Conservation (phyloP, 345 rosid genomes). For the Durio zibethinus region DNA sequence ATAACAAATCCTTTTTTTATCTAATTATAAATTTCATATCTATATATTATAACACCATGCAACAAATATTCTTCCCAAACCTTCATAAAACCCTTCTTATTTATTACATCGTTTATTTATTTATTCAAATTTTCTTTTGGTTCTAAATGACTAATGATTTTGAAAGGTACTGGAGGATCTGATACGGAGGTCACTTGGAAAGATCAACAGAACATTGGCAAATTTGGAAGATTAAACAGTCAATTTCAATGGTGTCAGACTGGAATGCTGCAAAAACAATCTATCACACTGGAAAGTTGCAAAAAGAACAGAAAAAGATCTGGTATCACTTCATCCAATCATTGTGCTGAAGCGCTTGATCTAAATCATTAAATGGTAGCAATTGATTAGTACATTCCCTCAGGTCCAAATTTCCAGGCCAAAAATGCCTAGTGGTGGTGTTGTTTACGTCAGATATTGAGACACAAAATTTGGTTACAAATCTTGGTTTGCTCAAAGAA, state of each 20-base stretch:
- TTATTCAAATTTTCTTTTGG: background rate
- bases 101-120: background rate
- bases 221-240: slow-evolving; percentile 77
- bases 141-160: background rate
- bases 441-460: background rate
- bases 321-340: too few species aligned
- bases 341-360: background rate
- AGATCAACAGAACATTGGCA: slow-evolving; percentile 93
- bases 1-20: too few species aligned
- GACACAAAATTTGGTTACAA: background rate
- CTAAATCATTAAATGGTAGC: background rate
- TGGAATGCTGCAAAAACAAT: too few species aligned
- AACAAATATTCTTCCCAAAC: slow-evolving; percentile 10
- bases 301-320: too few species aligned
- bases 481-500: background rate
- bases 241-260: too few species aligned
- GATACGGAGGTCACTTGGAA: slow-evolving; percentile 92
- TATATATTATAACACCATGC: too few species aligned
- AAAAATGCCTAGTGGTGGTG: background rate
- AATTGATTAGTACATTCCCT: background rate
- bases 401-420: background rate
- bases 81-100: background rate
- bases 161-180: slow-evolving; percentile 70
- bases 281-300: too few species aligned
- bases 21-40: too few species aligned